Conservation (phyloP, 1,284 basidiomycete species). For the Ustilago xerochloae region DNA sequence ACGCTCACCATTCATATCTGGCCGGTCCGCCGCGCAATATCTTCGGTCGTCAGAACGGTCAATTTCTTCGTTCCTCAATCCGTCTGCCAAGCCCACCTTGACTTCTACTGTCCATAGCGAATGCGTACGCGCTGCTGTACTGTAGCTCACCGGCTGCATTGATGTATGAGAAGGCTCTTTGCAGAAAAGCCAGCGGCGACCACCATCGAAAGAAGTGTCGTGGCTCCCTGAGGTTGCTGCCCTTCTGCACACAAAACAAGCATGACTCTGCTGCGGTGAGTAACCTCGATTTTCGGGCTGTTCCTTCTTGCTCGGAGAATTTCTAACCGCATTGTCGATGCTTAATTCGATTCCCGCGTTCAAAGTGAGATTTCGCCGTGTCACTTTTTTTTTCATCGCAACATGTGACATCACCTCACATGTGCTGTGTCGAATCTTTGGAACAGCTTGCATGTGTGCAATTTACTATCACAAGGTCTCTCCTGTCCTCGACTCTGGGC, state of each 20-base stretch:
- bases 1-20: no score
- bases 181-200: background rate
- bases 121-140: background rate
- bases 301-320: constrained; percentile 10
- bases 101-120: no score
- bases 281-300: background rate
- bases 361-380: background rate
- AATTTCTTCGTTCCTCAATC: no score
- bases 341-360: constrained; percentile 17
- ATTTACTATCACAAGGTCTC: background rate
- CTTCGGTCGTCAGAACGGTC: background rate
- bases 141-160: background rate
- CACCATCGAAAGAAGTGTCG: no score
- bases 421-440: background rate
- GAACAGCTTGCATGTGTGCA: background rate
- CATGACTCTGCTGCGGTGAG: background rate
- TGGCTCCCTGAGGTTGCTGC: no score
- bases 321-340: constrained; percentile 1
- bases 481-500: background rate
- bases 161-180: background rate
- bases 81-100: no score
- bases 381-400: background rate
- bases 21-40: background rate
- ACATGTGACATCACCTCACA: background rate
- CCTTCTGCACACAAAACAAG: no score